Percentiles rank a stretch among this genome's conserved stretches.
Conservation (phyloP, 139 green algal species). For the Trebouxia sp. region DNA sequence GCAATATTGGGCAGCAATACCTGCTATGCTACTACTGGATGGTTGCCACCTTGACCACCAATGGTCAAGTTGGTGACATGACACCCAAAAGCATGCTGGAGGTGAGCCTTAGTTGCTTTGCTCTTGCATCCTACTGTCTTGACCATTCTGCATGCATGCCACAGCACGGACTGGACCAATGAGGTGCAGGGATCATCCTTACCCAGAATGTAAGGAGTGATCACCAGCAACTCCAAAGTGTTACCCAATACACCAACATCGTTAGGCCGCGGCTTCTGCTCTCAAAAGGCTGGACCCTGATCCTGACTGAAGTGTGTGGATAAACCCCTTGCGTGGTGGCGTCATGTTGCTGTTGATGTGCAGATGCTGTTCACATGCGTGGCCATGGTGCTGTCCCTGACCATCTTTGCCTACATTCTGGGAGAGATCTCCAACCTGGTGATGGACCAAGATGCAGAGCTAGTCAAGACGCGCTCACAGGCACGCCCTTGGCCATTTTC, state of each 20-base stretch:
- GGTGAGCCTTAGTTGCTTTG: neutral
- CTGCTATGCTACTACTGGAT: slow-evolving; percentile 48
- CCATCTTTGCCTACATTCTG: slow-evolving; percentile 48
- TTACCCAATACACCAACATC: too few relatives aligned
- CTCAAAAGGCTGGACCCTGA: too few relatives aligned
- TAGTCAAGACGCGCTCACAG: slow-evolving; percentile 38
- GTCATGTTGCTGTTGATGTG: too few relatives aligned
- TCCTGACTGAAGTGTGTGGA: too few relatives aligned
- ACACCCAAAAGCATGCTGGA: slow-evolving; percentile 38
- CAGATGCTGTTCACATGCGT: slow-evolving; percentile 46
- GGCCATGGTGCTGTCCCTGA: slow-evolving; percentile 43
- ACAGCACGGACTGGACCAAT: too few relatives aligned
- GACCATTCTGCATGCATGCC: neutral
- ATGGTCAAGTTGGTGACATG: slow-evolving; percentile 40
- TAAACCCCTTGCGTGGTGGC: too few relatives aligned
- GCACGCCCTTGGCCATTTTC: neutral
- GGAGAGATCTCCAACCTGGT: slow-evolving; percentile 52
- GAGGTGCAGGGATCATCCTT: too few relatives aligned
- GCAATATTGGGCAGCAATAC: slow-evolving; percentile 47
- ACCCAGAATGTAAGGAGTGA: too few relatives aligned
- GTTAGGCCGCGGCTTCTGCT: too few relatives aligned
- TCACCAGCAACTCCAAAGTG: too few relatives aligned
- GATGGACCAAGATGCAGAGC: slow-evolving; percentile 50
- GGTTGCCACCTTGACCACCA: slow-evolving; percentile 41
- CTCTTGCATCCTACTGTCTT: neutral